Base-by-base conservation (phyloP, 352 stramenopile genomes). In the Phytophthora kernoviae region DNA sequence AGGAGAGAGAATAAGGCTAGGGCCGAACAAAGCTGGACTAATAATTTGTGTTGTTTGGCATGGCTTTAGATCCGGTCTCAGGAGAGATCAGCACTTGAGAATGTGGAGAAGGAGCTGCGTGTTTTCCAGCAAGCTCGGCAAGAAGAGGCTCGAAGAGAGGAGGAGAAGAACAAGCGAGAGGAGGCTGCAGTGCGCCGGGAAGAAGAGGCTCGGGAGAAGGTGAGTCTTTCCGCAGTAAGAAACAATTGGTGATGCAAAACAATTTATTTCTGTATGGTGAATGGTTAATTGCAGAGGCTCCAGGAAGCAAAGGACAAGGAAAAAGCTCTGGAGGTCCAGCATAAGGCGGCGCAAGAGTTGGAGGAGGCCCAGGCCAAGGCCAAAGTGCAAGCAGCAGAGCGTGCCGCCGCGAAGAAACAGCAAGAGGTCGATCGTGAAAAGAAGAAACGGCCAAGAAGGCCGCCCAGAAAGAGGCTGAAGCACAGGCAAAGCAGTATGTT, bases 51-150 rank as follows among this genome's bases (percentile, higher is more conserved):
- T 27, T 50, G 45, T 41, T 17, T 26, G 6, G n/a, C 40, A 8
- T 49, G 21, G 20, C 9, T 42, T 24, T 26, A 88, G 68, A 72
- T 81, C 27, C 69, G 69, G 15, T 54, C 34, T 1, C 62, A 60
- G 12, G 83, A 90, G 32, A 72, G 69, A 1, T 66, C 63, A 2
- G 64, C 62, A 0, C 61, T 92, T 20, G 66, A 85, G 2, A 40
- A 58, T 32, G 67, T 87, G n/a, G 72, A 90, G 51, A 61, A 71
- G 21, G 68, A 81, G 51, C 62, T 92, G 39, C 42, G 51, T 6
- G 68, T 67, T 22, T 90, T 77, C 50, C 65, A 89, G 42, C 53
- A 75, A 22, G 69, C 62, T 10, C 54, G 58, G n/a, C 72, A 76
- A 41, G 68, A 58, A 0, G 58, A 75, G 36, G 41, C 49, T 10